phyloP scores from a whole-genome alignment of 225 moss, liverwort and hornwort genomes.

The Takakia lepidozioides region DNA sequence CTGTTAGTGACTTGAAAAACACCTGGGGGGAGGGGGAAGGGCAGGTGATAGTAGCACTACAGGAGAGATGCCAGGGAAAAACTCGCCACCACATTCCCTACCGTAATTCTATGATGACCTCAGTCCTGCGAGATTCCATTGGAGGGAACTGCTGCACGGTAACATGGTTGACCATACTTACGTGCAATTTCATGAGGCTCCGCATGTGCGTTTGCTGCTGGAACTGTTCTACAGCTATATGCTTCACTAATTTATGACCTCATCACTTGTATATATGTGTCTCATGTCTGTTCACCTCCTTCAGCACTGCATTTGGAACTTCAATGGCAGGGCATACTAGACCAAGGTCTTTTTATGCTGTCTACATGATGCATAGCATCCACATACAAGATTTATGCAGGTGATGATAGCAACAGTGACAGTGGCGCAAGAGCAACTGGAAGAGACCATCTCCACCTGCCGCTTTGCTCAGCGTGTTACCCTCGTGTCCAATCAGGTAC shows the following conservation, averaged over 20 bases:
- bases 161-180: no score
- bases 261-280: background rate
- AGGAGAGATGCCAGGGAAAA: constrained; percentile 69
- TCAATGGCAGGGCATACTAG: no score
- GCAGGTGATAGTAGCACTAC: constrained; percentile 82
- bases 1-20: background rate
- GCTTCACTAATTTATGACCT: no score
- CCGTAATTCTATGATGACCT: constrained; percentile 92
- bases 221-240: no score
- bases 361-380: no score
- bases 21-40: background rate
- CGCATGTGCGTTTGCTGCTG: no score
- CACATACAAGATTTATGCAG: no score
- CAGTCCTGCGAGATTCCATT: constrained; percentile 74
- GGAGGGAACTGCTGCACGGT: constrained; percentile 88
- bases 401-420: constrained; percentile 94
- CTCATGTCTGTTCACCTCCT: background rate
- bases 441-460: constrained; percentile 85
- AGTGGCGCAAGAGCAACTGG: constrained; percentile 73
- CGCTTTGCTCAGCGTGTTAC: constrained; percentile 92
- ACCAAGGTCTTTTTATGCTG: no score
- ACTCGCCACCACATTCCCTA: constrained; percentile 76
- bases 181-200: no score
- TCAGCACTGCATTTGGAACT: no score
- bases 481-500: constrained; percentile 76